These are phyloP conservation scores for Ophiostoma australiae DNA, from an alignment of 2,329 filamentous ascomycete species.

Conservation along the genomic window DNA sequence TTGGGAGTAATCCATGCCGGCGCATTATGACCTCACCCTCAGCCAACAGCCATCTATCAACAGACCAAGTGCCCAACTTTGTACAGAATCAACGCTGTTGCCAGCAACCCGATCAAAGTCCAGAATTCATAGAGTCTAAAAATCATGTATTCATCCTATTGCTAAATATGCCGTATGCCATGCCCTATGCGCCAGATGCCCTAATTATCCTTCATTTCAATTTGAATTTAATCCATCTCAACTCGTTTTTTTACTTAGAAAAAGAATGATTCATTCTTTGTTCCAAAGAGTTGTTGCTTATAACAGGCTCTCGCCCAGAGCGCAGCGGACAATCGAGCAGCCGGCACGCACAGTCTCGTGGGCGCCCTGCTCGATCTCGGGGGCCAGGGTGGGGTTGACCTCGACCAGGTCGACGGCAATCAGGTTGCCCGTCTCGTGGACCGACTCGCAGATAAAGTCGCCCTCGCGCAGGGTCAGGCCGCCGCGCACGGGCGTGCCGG, in stretches of 20 bases:
- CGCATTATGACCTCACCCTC: too few relatives aligned
- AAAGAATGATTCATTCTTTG: background rate
- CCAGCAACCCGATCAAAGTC: too few relatives aligned
- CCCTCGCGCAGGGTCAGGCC: slow-evolving; percentile 91
- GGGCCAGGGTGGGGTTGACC: slow-evolving; percentile 69
- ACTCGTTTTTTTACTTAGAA: background rate
- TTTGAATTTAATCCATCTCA: background rate
- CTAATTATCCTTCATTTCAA: background rate
- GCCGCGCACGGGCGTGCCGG: slow-evolving; percentile 88
- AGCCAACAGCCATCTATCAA: too few relatives aligned
- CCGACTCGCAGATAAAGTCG: slow-evolving; percentile 89
- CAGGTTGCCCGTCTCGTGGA: slow-evolving; percentile 73
- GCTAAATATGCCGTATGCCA: background rate
- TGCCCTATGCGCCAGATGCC: slow-evolving; percentile 6
- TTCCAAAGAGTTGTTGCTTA: slow-evolving; percentile 37
- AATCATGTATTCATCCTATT: background rate
- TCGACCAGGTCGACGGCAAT: slow-evolving; percentile 78
- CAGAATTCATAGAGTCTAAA: background rate
- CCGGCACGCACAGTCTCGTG: slow-evolving; percentile 85
- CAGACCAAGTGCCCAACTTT: too few relatives aligned
- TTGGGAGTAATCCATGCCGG: too few relatives aligned
- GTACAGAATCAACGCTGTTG: too few relatives aligned
- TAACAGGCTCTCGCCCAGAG: slow-evolving; percentile 83
- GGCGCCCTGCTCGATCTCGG: slow-evolving; percentile 57
- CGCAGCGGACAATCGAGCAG: slow-evolving; percentile 85